A percentile compares a stretch with the other conserved stretches of the same genome.
These are phyloP conservation scores for Ogataea pignaliae DNA, from an alignment of 805 yeast species.

Conservation along the genomic window DNA sequence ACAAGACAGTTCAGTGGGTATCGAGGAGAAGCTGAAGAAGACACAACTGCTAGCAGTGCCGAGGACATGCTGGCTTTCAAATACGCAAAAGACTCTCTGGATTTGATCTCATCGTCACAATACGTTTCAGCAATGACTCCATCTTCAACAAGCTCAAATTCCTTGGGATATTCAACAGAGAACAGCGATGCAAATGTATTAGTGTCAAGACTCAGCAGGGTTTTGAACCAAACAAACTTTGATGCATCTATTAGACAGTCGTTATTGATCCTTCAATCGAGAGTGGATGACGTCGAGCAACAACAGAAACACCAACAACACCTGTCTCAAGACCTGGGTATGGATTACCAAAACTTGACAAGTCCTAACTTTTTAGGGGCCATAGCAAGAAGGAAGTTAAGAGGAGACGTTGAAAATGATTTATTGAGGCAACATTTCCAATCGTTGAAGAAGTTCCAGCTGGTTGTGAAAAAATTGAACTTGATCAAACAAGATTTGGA, in stretches of 20 bases:
- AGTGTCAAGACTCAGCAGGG: constrained; percentile 44
- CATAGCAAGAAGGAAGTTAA: constrained; percentile 53
- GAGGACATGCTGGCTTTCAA: constrained; percentile 34
- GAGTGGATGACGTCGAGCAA: constrained; percentile 23
- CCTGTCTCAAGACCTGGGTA: constrained; percentile 1
- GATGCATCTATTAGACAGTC: constrained; percentile 34
- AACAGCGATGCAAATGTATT: constrained; percentile 22
- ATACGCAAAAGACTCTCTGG: constrained; percentile 45
- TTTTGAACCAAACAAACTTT: constrained; percentile 40
- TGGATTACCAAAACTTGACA: constrained; percentile 32
- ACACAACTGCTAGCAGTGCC: not conserved
- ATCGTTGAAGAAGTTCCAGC: constrained; percentile 40
- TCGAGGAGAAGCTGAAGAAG: constrained; percentile 4
- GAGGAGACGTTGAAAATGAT: constrained; percentile 58
- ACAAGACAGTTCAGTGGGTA: constrained; percentile 1
- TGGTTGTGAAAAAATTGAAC: constrained; percentile 38
- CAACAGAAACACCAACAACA: not conserved
- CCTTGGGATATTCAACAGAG: not conserved
- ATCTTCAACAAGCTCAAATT: constrained; percentile 2
- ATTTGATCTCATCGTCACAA: constrained; percentile 23
- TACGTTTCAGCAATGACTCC: not conserved
- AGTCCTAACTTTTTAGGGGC: constrained; percentile 53
- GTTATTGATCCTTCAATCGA: constrained; percentile 22
- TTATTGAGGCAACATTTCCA: constrained; percentile 52
- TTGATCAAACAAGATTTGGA: constrained; percentile 27